Percentiles rank a stretch among this genome's conserved stretches.
Evolutionary conservation across 2,329 filamentous ascomycete species (phyloP).

Genomic region (Didymosphaeria variabile): DNA sequence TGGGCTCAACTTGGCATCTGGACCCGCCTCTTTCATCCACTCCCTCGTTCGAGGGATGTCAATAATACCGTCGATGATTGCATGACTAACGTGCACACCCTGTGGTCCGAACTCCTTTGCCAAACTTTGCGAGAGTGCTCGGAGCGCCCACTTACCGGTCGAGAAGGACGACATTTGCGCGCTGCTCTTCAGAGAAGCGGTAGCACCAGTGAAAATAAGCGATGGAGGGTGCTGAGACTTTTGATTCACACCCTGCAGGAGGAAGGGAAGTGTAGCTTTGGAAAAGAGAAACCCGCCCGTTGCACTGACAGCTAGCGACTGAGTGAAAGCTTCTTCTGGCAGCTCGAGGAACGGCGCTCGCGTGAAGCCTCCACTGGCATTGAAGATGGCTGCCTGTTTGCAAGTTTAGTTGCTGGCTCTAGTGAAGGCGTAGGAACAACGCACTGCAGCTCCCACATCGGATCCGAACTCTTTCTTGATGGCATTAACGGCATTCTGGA

Average conservation of each 20-base stretch:
- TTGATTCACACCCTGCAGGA: constrained; percentile 67
- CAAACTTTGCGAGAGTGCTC: constrained; percentile 77
- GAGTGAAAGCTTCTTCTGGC: constrained; percentile 65
- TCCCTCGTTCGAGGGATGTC: constrained; percentile 77
- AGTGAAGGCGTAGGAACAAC: constrained; percentile 9
- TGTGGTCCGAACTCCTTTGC: constrained; percentile 85
- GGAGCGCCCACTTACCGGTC: constrained; percentile 79
- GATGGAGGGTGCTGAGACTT: constrained; percentile 72
- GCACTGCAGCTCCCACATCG: constrained; percentile 51
- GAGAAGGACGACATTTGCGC: constrained; percentile 76
- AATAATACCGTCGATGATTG: constrained; percentile 85
- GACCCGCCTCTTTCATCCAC: constrained; percentile 62
- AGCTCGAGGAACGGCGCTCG: constrained; percentile 70
- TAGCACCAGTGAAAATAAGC: constrained; percentile 87
- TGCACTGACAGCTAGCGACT: constrained; percentile 56
- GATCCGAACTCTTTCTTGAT: constrained; percentile 68
- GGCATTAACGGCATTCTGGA: constrained; percentile 68
- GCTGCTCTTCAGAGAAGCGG: constrained; percentile 78
- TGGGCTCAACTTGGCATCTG: constrained; percentile 75
- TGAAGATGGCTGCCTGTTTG: constrained; percentile 71
- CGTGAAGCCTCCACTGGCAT: constrained; percentile 68
- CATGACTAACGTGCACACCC: constrained; percentile 84
- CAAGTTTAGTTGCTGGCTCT: neutral
- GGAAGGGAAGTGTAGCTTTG: constrained; percentile 73
- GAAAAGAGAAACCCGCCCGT: constrained; percentile 80